Evolutionary conservation across 2,329 filamentous ascomycete species (phyloP).

Genomic region (Colletotrichum agaves): DNA sequence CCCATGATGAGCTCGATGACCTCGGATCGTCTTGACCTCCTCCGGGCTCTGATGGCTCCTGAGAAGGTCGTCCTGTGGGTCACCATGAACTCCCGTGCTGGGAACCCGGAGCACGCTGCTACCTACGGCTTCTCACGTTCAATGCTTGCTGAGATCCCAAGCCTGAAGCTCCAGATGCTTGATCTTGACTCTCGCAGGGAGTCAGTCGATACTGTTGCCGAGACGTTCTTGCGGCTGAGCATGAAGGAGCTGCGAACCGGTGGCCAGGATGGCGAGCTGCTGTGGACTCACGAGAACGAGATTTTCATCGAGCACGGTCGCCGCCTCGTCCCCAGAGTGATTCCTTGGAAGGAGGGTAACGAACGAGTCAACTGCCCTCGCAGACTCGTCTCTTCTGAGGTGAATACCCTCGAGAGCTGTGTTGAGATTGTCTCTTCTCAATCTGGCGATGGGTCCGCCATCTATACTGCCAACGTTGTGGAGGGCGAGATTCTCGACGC

Average conservation of each 20-base stretch:
- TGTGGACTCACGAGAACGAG: slow-evolving; percentile 37
- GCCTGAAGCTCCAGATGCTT: slow-evolving; percentile 38
- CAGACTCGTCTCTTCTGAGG: slow-evolving; percentile 45
- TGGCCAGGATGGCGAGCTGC: slow-evolving; percentile 17
- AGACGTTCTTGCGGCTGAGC: slow-evolving; percentile 32
- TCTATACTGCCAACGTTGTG: slow-evolving; percentile 39
- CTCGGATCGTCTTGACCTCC: slow-evolving; percentile 41
- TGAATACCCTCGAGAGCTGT: slow-evolving; percentile 48
- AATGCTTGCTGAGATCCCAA: slow-evolving; percentile 34
- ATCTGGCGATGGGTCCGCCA: slow-evolving; percentile 34
- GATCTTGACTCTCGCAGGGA: slow-evolving; percentile 32
- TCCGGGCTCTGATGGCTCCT: slow-evolving; percentile 36
- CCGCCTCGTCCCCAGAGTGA: slow-evolving; percentile 51
- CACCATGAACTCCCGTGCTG: slow-evolving; percentile 38
- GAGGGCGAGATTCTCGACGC: slow-evolving; percentile 36
- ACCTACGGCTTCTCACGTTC: slow-evolving; percentile 35
- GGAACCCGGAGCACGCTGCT: slow-evolving; percentile 40
- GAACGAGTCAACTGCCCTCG: slow-evolving; percentile 51
- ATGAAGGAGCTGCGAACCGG: slow-evolving; percentile 10
- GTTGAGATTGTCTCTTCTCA: slow-evolving; percentile 43
- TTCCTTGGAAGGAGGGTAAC: slow-evolving; percentile 52
- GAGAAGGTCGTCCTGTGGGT: slow-evolving; percentile 41
- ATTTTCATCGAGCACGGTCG: slow-evolving; percentile 49
- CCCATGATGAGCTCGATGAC: slow-evolving; percentile 48
- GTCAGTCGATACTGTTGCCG: neutral